These are phyloP conservation scores for Purpureocillium takamizusanense DNA, from an alignment of 2,329 filamentous ascomycete species.

Conservation along the genomic window DNA sequence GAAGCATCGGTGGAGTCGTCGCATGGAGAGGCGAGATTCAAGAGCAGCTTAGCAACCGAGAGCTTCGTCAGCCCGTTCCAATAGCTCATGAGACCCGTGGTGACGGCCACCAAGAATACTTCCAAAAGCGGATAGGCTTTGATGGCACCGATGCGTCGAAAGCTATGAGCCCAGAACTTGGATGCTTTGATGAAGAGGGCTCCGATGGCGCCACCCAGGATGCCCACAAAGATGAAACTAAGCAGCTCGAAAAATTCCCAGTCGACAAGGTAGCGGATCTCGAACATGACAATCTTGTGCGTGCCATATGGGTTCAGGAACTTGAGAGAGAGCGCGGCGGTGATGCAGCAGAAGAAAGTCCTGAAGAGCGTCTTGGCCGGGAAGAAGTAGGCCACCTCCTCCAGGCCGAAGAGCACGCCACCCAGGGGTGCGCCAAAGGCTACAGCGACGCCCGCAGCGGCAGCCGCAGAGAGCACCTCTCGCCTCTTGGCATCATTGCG, in stretches of 20 bases:
- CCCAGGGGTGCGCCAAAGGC: conserved; percentile 85
- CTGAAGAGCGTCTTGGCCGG: conserved; percentile 94
- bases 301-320: conserved; percentile 95
- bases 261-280: conserved; percentile 81
- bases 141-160: conserved; percentile 71
- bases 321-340: conserved; percentile 82
- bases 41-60: conserved; percentile 80
- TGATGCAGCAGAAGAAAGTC: conserved; percentile 97
- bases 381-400: conserved; percentile 97
- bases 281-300: conserved; percentile 91
- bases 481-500: conserved; percentile 88
- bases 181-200: conserved; percentile 97
- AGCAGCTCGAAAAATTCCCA: conserved; percentile 91
- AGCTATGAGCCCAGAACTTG: conserved; percentile 78
- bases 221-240: conserved; percentile 76
- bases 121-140: conserved; percentile 80
- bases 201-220: conserved; percentile 75
- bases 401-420: conserved; percentile 84
- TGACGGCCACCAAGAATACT: conserved; percentile 74
- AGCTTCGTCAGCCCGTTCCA: conserved; percentile 90
- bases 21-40: conserved; percentile 86
- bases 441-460: conserved; percentile 85
- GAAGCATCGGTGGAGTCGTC: conserved; percentile 52
- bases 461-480: conserved; percentile 87
- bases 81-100: conserved; percentile 80